Base-by-base conservation (phyloP, 441 rosid species). In the Cnidoscolus chayamansa region DNA sequence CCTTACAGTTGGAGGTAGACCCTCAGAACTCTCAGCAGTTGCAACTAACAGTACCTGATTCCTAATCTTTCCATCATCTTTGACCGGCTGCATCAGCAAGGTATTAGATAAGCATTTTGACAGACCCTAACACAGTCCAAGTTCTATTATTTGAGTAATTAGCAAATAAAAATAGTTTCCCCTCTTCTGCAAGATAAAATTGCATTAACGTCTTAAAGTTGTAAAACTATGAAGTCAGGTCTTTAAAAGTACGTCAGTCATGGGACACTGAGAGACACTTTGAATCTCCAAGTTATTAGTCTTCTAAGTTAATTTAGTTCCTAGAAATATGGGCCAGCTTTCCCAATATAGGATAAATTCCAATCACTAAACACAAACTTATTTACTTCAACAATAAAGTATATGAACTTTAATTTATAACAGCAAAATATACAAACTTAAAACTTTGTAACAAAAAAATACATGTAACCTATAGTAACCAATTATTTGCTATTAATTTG, bases 1-100 rank as follows among this genome's bases (percentile, higher is more conserved):
- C 76, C 98, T 83, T 71, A 95, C 85, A 70, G 86, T 78, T 72
- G 95, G 89, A 60, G 96, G 90, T 68, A 95, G 83, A 67, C 98
- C 98, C 82, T 92, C 99, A 71, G 93, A 79, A 75, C 84, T 86
- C 72, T 95, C 97, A 73, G 95, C 88, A 74, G 94, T 85, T 57
- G 93, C 98, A 79, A 95, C 88, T 73, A 95, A 78, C 55, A 91
- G 84, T 77, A 92, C 91, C 84, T 82, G 90, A 74, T 77, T 84
- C 81, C 77, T 72, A 74, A 68, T 74, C 68, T 78, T 84, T 78
- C 78, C 81, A 74, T 53, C 49, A 76, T 80, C 80, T 77, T 80
- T 74, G 71, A 69, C 20, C 58, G 70, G 78, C 91, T 75, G 87
- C 81, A 85, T 59, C 73, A 82, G 31, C 57, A 67, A 65, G 69